Conservation (phyloP, 2,329 filamentous ascomycete genomes). For the Arthrobotrys iridis region DNA sequence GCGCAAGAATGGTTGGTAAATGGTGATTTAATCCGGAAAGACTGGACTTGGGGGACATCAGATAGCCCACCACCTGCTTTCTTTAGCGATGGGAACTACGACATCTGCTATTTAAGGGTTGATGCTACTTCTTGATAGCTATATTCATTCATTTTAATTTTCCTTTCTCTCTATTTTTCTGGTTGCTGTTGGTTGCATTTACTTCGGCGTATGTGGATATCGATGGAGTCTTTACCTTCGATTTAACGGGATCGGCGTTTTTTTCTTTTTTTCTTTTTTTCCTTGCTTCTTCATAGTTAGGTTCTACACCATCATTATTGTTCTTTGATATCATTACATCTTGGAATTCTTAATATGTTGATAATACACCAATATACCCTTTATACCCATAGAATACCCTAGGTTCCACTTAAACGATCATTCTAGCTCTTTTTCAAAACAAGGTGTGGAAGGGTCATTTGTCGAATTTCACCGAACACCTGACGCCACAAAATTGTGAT, state of each 20-base stretch:
- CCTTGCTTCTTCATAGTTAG: not conserved
- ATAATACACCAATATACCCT: slow-evolving; percentile 16
- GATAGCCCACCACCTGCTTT: slow-evolving; percentile 54
- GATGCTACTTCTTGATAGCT: slow-evolving; percentile 43
- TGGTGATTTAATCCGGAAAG: slow-evolving; percentile 37
- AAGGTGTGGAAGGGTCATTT: not conserved
- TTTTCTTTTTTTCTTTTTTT: not conserved
- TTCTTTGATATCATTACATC: slow-evolving; percentile 25
- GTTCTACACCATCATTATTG: slow-evolving; percentile 13
- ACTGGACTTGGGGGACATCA: slow-evolving; percentile 45
- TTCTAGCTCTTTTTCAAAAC: not conserved
- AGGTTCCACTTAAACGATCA: not conserved
- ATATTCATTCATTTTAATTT: slow-evolving; percentile 10
- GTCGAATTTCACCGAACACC: not conserved
- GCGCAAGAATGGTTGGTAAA: slow-evolving; percentile 51
- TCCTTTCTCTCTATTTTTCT: not conserved
- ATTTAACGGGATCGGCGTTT: not conserved
- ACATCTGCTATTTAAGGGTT: slow-evolving; percentile 49
- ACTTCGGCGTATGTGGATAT: slow-evolving; percentile 35
- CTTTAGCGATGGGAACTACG: slow-evolving; percentile 43
- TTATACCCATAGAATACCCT: slow-evolving; percentile 9
- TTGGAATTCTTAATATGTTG: not conserved
- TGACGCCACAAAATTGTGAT: slow-evolving; percentile 6
- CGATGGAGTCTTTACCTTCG: not conserved
- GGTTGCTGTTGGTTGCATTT: slow-evolving; percentile 26